Evolutionary conservation across 352 stramenopile genomes (phyloP).

Genomic region (Chrysophaeum taylorii): DNA sequence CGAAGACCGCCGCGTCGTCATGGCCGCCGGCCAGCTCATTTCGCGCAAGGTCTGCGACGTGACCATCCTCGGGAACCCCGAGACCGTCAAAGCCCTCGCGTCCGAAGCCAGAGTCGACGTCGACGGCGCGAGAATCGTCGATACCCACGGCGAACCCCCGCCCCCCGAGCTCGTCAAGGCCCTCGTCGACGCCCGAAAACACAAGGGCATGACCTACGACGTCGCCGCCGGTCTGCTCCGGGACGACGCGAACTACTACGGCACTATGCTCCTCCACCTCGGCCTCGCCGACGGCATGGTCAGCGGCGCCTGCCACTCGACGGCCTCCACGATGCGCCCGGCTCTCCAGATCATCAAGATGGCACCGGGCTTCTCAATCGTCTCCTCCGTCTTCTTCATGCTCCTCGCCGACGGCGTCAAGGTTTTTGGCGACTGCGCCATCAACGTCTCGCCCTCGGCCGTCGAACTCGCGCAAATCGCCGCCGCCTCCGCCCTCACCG

Average conservation of each 20-base stretch:
- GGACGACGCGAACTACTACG: constrained; percentile 63
- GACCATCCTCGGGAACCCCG: constrained; percentile 60
- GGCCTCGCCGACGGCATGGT: constrained; percentile 68
- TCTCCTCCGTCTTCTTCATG: constrained; percentile 75
- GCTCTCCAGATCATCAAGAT: constrained; percentile 74
- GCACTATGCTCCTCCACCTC: constrained; percentile 66
- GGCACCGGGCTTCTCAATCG: constrained; percentile 45
- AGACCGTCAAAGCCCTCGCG: constrained; percentile 51
- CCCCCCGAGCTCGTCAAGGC: constrained; percentile 48
- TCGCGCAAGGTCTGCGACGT: constrained; percentile 53
- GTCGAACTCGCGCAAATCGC: constrained; percentile 64
- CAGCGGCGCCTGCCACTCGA: constrained; percentile 63
- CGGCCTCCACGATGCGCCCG: constrained; percentile 68
- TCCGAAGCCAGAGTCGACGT: constrained; percentile 57
- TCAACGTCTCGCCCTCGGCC: constrained; percentile 63
- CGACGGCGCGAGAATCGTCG: constrained; percentile 48
- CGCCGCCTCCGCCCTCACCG: constrained; percentile 56
- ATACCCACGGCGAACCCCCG: constrained; percentile 40
- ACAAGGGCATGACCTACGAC: constrained; percentile 60
- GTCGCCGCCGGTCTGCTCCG: constrained; percentile 45
- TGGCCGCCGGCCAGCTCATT: constrained; percentile 59
- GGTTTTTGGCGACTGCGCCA: constrained; percentile 66
- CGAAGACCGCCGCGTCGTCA: constrained; percentile 60
- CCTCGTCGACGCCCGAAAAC: constrained; percentile 62
- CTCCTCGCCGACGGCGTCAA: constrained; percentile 60